Evolutionary conservation across 352 stramenopile species (phyloP), one percentile per base, ranked within the genome.

Genomic region (Elongisporangium anandrum): DNA sequence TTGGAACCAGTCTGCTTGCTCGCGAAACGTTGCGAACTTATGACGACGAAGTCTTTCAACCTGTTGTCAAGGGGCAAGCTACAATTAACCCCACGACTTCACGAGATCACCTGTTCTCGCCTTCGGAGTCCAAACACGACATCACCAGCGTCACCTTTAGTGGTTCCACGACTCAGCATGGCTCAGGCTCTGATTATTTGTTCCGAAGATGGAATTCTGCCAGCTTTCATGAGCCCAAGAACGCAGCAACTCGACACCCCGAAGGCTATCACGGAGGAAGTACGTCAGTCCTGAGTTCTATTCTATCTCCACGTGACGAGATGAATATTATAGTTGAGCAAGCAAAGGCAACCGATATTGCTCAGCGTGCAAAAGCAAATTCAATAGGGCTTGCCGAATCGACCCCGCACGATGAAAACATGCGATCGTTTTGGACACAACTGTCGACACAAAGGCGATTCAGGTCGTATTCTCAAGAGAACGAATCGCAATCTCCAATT

Each of bases 1-100:
- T 87, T 12, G 77, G 64, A 50, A 52, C 70, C 7, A 74, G 69
- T 53, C 52, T 85, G 1, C 56, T 85, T 15, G 62, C 65, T 0
- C 61, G 70, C 24, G 76, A 84, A 50, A 70, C 69, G 22, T 58
- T 90, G 12, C 60, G 79, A 39, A 75, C 85, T 48, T 92, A 92
- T 50, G 83, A 92, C 50, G 80, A 73, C 3, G 76, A 70, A 13
- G 83, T 92, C 1, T 92, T 92, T 50, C 57, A 56, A 0, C 65
- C 62, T 22, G 38, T 64, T 12, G n/a, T 55, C 5, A 49, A 54
- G 16, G 48, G 63, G 12, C 24, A 51, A 9, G 34, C 61, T 16
- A 57, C 24, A 23, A 13, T 13, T 10, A 52, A 53, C n/a, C n/a
- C 17, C 15, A 65, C 20, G 20, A 20, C 20, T 39, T 15, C 54